Base-by-base conservation (phyloP, 2,329 filamentous ascomycete species). In the Escovopsis sp. region DNA sequence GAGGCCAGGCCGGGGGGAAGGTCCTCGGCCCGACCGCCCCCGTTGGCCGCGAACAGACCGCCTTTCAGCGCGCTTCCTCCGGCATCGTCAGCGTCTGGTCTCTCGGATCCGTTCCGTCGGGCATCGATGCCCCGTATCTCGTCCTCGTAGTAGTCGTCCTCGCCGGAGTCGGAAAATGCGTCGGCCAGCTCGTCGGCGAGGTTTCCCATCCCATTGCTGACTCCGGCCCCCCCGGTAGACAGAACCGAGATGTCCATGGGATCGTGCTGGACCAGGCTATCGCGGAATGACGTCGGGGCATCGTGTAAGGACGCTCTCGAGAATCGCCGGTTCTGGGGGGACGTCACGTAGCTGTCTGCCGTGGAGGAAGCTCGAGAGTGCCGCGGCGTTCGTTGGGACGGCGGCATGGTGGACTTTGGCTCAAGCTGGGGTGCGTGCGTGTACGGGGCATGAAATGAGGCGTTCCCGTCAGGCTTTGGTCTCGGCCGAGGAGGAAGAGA, bases 141-240 rank as follows among this genome's bases (percentile, higher is more conserved):
- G 11, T 66, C 65, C 32, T 68, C 63, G 45, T 53, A 59, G 18
- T 69, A 66, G 36, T 70, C 69, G 18, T 70, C 72, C 35, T 75
- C 77, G 44, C 73, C 75, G 8, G 77, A 80, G 32, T 77, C 77
- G 36, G 74, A 77, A 58, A 82, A 76, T 4, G 80, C 78, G 54
- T 83, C 82, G 2, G 81, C 85, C 39, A 91, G 66, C 60, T 91
- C 85, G 59, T 89, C 85, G 2, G 85, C 85, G 39, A 91, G 61
- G 51, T 86, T 88, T 30, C 84, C 85, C 48, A 86, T 66, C 8
- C 80, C 80, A 47, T 75, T 75, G 40, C 63, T 64, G 3, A 58
- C 57, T 23, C 59, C 62, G 38, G 59, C 59, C 33, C 60, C 68
- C 36, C 60, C 64, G 43, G 57, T 59, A 45, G 61, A 59, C 39